phyloP scores from a whole-genome alignment of 2,329 filamentous ascomycete species.

The Cercospora sesami region DNA sequence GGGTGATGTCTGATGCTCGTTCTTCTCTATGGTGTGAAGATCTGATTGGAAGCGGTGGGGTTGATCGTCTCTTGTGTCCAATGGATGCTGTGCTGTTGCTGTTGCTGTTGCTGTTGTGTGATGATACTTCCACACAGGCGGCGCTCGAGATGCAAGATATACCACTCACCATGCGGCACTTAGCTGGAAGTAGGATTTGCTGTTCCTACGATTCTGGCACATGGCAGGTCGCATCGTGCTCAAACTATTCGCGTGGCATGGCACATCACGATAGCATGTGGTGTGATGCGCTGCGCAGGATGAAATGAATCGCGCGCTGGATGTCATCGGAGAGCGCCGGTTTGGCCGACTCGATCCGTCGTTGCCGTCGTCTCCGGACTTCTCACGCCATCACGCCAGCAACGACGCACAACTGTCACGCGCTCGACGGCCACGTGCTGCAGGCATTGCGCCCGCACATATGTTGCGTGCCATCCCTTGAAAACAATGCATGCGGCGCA shows the following conservation, averaged over 20 bases:
- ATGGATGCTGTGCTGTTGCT: neutral
- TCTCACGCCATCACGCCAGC: neutral
- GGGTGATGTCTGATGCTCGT: neutral
- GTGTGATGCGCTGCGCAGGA: neutral
- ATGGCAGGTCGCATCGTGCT: neutral
- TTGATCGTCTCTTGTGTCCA: neutral
- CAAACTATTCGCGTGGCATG: constrained; percentile 8
- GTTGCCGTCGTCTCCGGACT: neutral
- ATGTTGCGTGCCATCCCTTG: neutral
- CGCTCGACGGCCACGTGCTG: neutral
- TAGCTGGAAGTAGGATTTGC: neutral
- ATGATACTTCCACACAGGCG: neutral
- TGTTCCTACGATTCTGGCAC: neutral
- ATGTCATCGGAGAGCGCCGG: neutral
- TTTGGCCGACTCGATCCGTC: neutral
- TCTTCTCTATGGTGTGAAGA: neutral
- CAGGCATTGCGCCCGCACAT: neutral
- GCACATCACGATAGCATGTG: constrained; percentile 5
- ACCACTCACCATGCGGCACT: neutral
- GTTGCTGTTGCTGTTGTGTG: neutral
- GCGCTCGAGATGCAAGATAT: constrained; percentile 1
- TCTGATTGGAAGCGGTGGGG: neutral
- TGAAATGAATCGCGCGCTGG: neutral
- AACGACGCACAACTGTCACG: neutral
- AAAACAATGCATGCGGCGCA: neutral